Conservation (phyloP, 2,329 filamentous ascomycete species). For the Xenoacremonium recifei region DNA sequence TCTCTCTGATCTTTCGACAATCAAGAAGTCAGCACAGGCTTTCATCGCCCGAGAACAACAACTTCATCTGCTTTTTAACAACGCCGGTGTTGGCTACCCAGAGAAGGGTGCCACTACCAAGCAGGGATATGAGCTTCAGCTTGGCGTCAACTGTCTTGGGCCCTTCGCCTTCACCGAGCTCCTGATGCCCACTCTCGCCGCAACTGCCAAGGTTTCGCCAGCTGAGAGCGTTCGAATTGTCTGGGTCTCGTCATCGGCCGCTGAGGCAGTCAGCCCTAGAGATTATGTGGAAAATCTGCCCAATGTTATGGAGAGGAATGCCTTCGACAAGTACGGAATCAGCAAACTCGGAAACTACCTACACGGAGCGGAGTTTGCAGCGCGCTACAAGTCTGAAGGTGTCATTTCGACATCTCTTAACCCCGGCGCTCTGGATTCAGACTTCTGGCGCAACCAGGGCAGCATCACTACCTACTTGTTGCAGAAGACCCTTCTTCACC, state of each 20-base stretch:
- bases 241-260: slow-evolving; percentile 30
- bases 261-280: slow-evolving; percentile 10
- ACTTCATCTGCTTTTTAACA: slow-evolving; percentile 41
- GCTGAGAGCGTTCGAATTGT: slow-evolving; percentile 27
- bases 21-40: slow-evolving; percentile 23
- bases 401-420: slow-evolving; percentile 34
- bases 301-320: slow-evolving; percentile 9
- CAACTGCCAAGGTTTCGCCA: slow-evolving; percentile 30
- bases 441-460: slow-evolving; percentile 32
- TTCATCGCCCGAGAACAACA: slow-evolving; percentile 21
- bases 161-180: slow-evolving; percentile 39
- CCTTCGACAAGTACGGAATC: slow-evolving; percentile 21
- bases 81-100: slow-evolving; percentile 40
- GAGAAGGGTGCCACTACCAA: slow-evolving; percentile 35
- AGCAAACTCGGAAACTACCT: slow-evolving; percentile 33
- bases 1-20: slow-evolving; percentile 31
- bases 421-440: slow-evolving; percentile 38
- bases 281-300: slow-evolving; percentile 23
- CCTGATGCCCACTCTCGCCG: slow-evolving; percentile 32
- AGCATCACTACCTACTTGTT: slow-evolving; percentile 14
- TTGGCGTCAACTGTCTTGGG: slow-evolving; percentile 41
- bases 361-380: slow-evolving; percentile 30
- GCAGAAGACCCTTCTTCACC: slow-evolving; percentile 20
- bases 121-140: slow-evolving; percentile 40
- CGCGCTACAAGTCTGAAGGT: slow-evolving; percentile 24